Evolutionary conservation across 2,329 filamentous ascomycete species (phyloP), one percentile per base, ranked within the genome.

Genomic region (Sclerotinia sclerotiorum): DNA sequence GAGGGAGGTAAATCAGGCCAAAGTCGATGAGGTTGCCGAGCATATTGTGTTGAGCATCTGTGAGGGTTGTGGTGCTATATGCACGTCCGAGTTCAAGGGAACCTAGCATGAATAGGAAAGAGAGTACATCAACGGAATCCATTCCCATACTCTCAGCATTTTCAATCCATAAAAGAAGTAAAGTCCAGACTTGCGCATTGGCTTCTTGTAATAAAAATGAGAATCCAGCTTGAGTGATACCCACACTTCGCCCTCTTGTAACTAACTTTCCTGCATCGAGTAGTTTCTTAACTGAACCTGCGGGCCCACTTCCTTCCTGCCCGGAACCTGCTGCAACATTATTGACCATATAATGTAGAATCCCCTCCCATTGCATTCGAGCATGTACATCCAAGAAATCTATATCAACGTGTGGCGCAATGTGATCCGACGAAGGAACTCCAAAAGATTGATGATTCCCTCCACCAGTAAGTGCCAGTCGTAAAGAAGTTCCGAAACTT

Each of bases 181-280:
- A 83, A 35, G 93, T 95, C 95, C 95, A 99, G 48, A 99, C 93
- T 79, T 99, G 95, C 0, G 94, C 93, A 78, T 97, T 98, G 69
- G 94, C 90, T 77, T 97, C 94, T 76, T 98, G 94, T 11, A 99
- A 84, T 68, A 99, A 83, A 76, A 99, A 99, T 0, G 92, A 94
- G 78, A 99, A 99, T 10, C 95, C 95, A 3, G 92, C 88, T 77
- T 97, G 90, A 0, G 95, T 99, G 75, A 99, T 99, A 66, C 87
- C 87, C 13, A 93, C 84, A 17, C 83, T 81, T 56, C 77, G 77
- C 3, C 82, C 80, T 51, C 82, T 80, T 76, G 93, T 89, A 27
- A 99, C 93, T 11, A 98, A 87, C 65, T 90, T 86, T 3, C 95
- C 95, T 0, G 88, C 86, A 73, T 93, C 84, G 60, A 99, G 84